A percentile compares a stretch with the other conserved stretches of the same genome.
These are phyloP conservation scores for Penicillium maclennaniae DNA, from an alignment of 495 filamentous ascomycete species.

Conservation along the genomic window DNA sequence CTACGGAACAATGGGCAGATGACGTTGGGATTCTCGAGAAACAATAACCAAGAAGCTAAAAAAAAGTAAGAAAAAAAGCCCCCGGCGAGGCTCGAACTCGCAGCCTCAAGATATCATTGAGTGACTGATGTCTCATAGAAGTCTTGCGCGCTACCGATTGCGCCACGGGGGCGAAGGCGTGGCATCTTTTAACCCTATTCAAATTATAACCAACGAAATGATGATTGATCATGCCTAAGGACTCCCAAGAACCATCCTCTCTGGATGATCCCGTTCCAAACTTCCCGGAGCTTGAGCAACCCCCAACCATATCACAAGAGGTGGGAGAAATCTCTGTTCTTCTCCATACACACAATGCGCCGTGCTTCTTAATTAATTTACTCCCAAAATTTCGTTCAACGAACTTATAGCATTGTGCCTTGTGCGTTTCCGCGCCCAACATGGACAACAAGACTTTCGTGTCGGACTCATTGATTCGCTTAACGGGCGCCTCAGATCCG, in stretches of 20 bases:
- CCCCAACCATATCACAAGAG: not conserved
- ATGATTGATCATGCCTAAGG: not conserved
- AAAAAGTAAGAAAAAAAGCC: not conserved
- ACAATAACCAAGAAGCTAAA: too few species aligned
- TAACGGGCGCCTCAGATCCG: constrained; percentile 57
- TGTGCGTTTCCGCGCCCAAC: constrained; percentile 3
- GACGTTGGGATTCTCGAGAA: too few species aligned
- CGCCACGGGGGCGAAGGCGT: too few species aligned
- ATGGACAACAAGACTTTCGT: constrained; percentile 46
- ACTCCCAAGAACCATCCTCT: too few species aligned
- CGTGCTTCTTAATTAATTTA: not conserved
- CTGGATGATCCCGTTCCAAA: too few species aligned
- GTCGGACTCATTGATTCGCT: constrained; percentile 45
- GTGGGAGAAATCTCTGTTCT: not conserved
- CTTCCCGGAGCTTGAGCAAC: not conserved
- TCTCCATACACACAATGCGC: constrained; percentile 1
- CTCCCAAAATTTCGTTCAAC: not conserved
- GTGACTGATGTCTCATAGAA: too few species aligned
- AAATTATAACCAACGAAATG: too few species aligned
- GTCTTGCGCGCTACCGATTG: too few species aligned
- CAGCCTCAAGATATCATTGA: too few species aligned
- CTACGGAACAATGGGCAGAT: too few species aligned
- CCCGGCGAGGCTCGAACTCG: not conserved
- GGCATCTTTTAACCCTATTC: too few species aligned
- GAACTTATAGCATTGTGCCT: not conserved